A percentile compares a stretch with the other conserved stretches of the same genome.
phyloP scores from a whole-genome alignment of 73 alveolate species.

The Symbiodinium natans region DNA sequence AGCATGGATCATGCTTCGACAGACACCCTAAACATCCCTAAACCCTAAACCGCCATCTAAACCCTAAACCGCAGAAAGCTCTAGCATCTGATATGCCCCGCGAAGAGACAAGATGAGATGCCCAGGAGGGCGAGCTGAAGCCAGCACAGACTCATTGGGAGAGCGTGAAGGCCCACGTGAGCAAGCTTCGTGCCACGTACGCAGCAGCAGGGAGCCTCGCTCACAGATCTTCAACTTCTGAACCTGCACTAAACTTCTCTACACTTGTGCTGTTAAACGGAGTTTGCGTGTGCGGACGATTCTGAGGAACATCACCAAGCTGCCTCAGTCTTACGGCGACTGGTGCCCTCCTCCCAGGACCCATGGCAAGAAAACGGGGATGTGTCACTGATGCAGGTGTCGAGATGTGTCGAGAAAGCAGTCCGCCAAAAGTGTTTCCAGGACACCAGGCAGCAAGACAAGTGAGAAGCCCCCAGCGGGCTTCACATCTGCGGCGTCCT shows the following conservation, averaged over 20 bases:
- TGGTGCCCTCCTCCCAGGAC: conserved; percentile 39
- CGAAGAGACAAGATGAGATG: no score
- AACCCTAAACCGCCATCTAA: no score
- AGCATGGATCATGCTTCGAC: no score
- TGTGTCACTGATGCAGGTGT: neutral
- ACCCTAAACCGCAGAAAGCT: no score
- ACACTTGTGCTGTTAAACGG: neutral
- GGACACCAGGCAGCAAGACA: neutral
- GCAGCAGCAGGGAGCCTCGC: neutral
- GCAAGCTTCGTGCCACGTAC: neutral
- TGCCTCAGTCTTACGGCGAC: conserved; percentile 26
- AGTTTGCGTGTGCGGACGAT: no score
- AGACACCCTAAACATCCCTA: no score
- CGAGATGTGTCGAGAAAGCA: neutral
- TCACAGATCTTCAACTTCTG: neutral
- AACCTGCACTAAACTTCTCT: no score
- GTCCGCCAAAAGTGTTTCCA: neutral
- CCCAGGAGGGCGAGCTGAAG: neutral
- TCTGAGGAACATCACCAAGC: neutral
- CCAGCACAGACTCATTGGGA: neutral
- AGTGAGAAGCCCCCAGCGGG: neutral
- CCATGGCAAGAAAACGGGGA: neutral
- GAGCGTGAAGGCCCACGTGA: conserved; percentile 2
- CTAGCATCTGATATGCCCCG: no score
- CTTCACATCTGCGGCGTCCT: neutral